A percentile compares a stretch with the other conserved stretches of the same genome.
Evolutionary conservation across 495 filamentous ascomycete genomes (phyloP).

Genomic region (Hypoxylon subgilvum): DNA sequence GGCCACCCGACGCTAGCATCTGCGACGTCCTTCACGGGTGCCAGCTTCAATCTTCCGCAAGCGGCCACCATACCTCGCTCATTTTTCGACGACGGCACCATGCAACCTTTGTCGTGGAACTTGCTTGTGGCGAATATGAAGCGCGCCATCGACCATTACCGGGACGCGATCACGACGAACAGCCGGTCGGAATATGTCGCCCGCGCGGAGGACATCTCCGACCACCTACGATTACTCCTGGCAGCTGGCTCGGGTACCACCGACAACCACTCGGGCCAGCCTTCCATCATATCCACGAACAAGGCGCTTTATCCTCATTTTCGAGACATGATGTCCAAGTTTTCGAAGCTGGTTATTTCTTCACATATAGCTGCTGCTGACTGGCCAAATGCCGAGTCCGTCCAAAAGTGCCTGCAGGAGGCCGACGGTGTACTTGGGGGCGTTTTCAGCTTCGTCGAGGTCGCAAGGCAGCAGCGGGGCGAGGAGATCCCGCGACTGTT

Average conservation of each 20-base stretch:
- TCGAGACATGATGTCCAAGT: constrained; percentile 98
- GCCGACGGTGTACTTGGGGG: constrained; percentile 93
- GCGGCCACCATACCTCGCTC: constrained; percentile 72
- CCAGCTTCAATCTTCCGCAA: constrained; percentile 59
- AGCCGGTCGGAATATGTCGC: constrained; percentile 89
- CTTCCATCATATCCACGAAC: constrained; percentile 98
- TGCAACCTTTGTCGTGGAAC: constrained; percentile 82
- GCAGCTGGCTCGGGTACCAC: constrained; percentile 95
- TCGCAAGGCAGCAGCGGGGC: constrained; percentile 87
- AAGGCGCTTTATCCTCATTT: constrained; percentile 96
- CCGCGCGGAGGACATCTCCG: constrained; percentile 94
- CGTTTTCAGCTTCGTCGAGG: constrained; percentile 93
- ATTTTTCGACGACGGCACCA: constrained; percentile 83
- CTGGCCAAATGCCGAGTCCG: constrained; percentile 85
- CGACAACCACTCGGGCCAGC: constrained; percentile 97
- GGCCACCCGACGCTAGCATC: constrained; percentile 64
- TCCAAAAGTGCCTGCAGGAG: constrained; percentile 91
- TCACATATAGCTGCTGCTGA: constrained; percentile 98
- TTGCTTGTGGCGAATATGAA: constrained; percentile 89
- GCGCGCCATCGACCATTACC: constrained; percentile 81
- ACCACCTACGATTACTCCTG: constrained; percentile 90
- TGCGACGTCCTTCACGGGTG: constrained; percentile 70
- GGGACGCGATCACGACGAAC: constrained; percentile 78
- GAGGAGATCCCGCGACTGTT: constrained; percentile 87
- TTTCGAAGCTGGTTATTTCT: constrained; percentile 95